Base-by-base conservation (phyloP, 2,329 filamentous ascomycete species). In the Aspergillus phoenicis region DNA sequence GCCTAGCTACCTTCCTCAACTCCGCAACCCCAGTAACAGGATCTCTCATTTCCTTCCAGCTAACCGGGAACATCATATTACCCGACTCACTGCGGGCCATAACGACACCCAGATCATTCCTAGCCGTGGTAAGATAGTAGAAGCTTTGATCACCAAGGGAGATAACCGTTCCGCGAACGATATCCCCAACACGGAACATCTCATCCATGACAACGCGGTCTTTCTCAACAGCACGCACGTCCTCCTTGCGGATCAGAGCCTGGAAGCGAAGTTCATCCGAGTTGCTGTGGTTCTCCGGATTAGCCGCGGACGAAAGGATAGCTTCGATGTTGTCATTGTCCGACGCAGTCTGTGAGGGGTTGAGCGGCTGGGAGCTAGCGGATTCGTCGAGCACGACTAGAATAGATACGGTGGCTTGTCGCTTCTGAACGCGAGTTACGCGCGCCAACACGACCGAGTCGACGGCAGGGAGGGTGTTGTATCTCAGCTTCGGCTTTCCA, bases 31-130 rank as follows among this genome's bases (percentile, higher is more conserved):
- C 93, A 6, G 89, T 96, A 71, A 89, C 87, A 0, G 88, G 87
- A 80, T 98, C 94, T 72, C 86, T 85, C 80, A 96, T 96, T 79
- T 98, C 94, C 80, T 89, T 96, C 95, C 95, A 99, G 77, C 89
- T 96, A 58, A 96, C 85, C 2, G 95, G 94, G 70, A 90, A 90
- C 93, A 98, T 96, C 69, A 90, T 86, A 77, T 96, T 94, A 1
- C 93, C 93, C 2, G 85, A 86, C 74, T 96, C 92, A 73, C 92
- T 96, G 68, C 86, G 89, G 8, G 94, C 95, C 87, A 98, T 91
- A 41, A 99, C 91, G 61, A 98, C 94, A 2, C 95, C 95, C 43
- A 96, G 83, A 74, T 96, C 91, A 77, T 99, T 98, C 67, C 87
- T 87, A 28, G 93, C 92, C 1, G 95, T 99, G 26, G 89, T 91